A percentile compares a stretch with the other conserved stretches of the same genome.
These are phyloP conservation scores for Candida oleophila DNA, from an alignment of 805 yeast species.

Conservation along the genomic window DNA sequence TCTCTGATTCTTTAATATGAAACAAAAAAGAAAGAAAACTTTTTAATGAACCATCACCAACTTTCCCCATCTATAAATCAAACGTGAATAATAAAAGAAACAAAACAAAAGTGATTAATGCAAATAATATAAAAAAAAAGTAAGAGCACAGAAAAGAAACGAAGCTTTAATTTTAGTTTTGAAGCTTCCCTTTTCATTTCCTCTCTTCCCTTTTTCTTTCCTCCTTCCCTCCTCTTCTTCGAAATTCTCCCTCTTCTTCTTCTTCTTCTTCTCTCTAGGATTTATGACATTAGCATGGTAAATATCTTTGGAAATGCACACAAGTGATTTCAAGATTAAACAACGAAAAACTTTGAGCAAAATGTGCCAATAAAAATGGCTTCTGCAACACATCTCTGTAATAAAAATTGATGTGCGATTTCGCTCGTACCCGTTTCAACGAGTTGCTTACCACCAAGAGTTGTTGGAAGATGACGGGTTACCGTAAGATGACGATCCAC, in stretches of 20 bases:
- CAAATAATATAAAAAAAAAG: not conserved
- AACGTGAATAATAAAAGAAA: constrained; percentile 2
- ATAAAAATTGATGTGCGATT: constrained; percentile 3
- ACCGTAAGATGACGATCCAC: constrained; percentile 31
- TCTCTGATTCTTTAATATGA: constrained; percentile 5
- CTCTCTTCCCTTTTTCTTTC: not conserved
- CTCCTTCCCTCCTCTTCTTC: not conserved
- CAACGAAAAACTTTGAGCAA: constrained; percentile 9
- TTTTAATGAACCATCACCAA: constrained; percentile 12
- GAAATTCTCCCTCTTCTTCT: constrained; percentile 4
- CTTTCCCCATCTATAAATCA: constrained; percentile 3
- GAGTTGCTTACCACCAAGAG: constrained; percentile 40
- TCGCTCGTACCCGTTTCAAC: not conserved
- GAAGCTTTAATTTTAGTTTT: too few species aligned
- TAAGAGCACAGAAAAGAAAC: too few species aligned
- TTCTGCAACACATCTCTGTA: constrained; percentile 8
- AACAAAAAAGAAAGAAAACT: constrained; percentile 15
- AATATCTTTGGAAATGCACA: constrained; percentile 4
- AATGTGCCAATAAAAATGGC: constrained; percentile 12
- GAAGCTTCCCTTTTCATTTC: too few species aligned
- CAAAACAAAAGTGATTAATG: constrained; percentile 3
- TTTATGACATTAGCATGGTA: constrained; percentile 4
- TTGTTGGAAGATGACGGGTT: constrained; percentile 23
- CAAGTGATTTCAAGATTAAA: constrained; percentile 6
- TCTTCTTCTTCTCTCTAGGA: not conserved